These are phyloP conservation scores for Aspergillus incahuasiensis DNA, from an alignment of 495 filamentous ascomycete species.

Conservation along the genomic window DNA sequence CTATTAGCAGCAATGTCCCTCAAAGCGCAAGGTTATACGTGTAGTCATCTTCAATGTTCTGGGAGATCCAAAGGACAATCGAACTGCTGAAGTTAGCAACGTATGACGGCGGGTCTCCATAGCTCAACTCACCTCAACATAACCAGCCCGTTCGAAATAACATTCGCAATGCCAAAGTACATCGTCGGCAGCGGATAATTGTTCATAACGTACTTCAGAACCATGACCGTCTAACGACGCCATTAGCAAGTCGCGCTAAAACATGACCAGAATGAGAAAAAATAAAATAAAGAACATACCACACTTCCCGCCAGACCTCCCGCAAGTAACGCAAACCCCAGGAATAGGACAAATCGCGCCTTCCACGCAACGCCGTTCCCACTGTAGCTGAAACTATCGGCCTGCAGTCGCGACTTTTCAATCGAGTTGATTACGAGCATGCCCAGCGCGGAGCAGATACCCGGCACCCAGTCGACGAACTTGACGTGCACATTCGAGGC, in stretches of 20 bases:
- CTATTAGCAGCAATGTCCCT: background rate
- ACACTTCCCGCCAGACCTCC: constrained; percentile 92
- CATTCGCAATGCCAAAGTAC: constrained; percentile 90
- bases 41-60: constrained; percentile 99
- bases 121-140: constrained; percentile 69
- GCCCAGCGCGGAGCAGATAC: constrained; percentile 87
- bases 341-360: constrained; percentile 88
- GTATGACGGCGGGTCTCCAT: background rate
- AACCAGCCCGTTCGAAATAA: constrained; percentile 78
- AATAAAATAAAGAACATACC: constrained; percentile 32
- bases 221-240: constrained; percentile 61
- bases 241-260: background rate
- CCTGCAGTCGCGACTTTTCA: constrained; percentile 82
- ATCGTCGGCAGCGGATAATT: constrained; percentile 76
- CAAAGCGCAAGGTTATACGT: constrained; percentile 89
- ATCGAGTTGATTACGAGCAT: constrained; percentile 99
- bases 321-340: constrained; percentile 91
- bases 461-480: constrained; percentile 98
- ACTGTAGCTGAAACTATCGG: constrained; percentile 81
- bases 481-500: constrained; percentile 79
- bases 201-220: constrained; percentile 84
- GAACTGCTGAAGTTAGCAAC: constrained; percentile 50
- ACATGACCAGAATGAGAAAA: background rate
- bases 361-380: constrained; percentile 93
- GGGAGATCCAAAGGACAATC: constrained; percentile 88